phyloP scores from a whole-genome alignment of 2,329 filamentous ascomycete species.

The Scytalidium sp. region DNA sequence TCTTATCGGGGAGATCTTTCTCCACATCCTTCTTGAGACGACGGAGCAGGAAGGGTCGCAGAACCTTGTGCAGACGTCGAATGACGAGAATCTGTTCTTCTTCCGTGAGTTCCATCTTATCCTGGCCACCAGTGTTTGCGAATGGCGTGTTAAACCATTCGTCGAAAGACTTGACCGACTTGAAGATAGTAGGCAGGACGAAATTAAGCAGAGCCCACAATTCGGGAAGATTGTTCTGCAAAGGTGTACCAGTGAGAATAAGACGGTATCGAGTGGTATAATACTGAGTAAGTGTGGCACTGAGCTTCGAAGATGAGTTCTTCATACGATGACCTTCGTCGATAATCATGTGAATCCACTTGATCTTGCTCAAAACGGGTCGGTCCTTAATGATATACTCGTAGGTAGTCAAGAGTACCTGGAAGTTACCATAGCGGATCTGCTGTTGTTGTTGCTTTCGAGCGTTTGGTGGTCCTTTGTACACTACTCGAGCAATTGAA shows the following conservation, averaged over 20 bases:
- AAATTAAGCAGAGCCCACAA: conserved; percentile 99
- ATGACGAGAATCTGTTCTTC: conserved; percentile 99
- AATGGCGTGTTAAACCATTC: conserved; percentile 99
- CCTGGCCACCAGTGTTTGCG: conserved; percentile 94
- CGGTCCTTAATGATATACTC: conserved; percentile 99
- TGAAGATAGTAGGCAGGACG: conserved; percentile 97
- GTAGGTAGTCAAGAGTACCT: conserved; percentile 95
- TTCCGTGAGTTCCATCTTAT: conserved; percentile 99
- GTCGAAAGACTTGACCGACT: conserved; percentile 97
- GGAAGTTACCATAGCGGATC: conserved; percentile 92
- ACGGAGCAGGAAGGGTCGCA: conserved; percentile 93
- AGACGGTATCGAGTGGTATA: conserved; percentile 93
- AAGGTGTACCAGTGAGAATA: conserved; percentile 93
- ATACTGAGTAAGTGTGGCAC: conserved; percentile 90
- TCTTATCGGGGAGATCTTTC: conserved; percentile 98
- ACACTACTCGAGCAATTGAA: conserved; percentile 80
- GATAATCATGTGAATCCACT: conserved; percentile 99
- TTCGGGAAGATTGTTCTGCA: conserved; percentile 96
- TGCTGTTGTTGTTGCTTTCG: conserved; percentile 90
- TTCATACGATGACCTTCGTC: conserved; percentile 99
- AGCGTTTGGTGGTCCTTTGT: conserved; percentile 88
- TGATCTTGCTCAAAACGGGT: conserved; percentile 93
- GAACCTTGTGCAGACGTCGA: conserved; percentile 94
- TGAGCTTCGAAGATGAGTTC: conserved; percentile 94
- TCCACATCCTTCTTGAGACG: conserved; percentile 99